Percentiles rank a stretch among this genome's conserved stretches.
Conservation (phyloP, 257 asterid genomes). For the Coffea canephora region DNA sequence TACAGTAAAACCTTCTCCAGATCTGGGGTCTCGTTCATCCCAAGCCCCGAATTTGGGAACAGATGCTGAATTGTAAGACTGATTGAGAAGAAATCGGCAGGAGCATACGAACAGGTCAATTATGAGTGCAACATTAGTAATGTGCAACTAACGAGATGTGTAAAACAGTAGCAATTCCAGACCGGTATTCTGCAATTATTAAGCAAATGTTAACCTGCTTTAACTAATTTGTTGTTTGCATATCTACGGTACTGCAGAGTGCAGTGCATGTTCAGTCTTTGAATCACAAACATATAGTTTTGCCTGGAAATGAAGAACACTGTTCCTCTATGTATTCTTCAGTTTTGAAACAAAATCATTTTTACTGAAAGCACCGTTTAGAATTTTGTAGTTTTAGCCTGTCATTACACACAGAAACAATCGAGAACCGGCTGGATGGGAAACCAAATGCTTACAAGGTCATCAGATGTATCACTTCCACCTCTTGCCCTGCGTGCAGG, state of each 20-base stretch:
- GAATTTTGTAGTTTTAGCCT: neutral
- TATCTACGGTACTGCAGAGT: neutral
- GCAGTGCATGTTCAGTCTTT: neutral
- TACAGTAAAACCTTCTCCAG: slow-evolving; percentile 71
- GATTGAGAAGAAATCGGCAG: slow-evolving; percentile 8
- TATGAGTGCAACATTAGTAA: neutral
- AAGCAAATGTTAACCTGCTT: neutral
- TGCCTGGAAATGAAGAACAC: neutral
- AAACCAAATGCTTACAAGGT: slow-evolving; percentile 38
- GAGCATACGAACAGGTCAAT: neutral
- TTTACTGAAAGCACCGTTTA: slow-evolving; percentile 1
- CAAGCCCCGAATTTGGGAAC: slow-evolving; percentile 84
- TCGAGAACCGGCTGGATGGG: neutral
- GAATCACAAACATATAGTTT: neutral
- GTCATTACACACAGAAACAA: neutral
- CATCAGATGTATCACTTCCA: slow-evolving; percentile 35
- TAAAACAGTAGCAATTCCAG: neutral
- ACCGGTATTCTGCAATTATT: neutral
- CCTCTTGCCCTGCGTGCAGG: slow-evolving; percentile 25
- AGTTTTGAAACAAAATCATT: neutral
- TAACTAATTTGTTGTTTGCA: neutral
- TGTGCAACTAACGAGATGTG: no score
- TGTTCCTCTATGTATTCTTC: neutral
- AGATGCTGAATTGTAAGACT: slow-evolving; percentile 61
- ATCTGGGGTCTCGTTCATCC: slow-evolving; percentile 65